A percentile compares a stretch with the other conserved stretches of the same genome.
Evolutionary conservation across 345 rosid genomes (phyloP).

Genomic region (Syzygium oleosum): DNA sequence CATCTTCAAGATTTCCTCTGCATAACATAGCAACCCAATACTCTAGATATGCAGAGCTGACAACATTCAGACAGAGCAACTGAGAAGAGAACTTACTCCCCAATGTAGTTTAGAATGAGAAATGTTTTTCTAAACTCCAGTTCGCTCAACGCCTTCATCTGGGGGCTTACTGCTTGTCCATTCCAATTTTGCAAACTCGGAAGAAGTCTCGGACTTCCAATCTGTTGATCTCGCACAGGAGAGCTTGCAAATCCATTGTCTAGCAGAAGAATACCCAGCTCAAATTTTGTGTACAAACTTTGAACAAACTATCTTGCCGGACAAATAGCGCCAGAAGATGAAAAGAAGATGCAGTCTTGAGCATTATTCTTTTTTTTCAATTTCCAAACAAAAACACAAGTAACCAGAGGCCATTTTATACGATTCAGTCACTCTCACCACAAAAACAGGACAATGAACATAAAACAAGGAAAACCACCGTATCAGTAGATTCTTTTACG

Average conservation of each 20-base stretch:
- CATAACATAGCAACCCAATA: background rate
- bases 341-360: background rate
- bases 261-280: background rate
- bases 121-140: conserved; percentile 61
- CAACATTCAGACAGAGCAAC: background rate
- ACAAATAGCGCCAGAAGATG: background rate
- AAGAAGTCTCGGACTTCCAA: background rate
- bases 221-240: background rate
- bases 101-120: conserved; percentile 50
- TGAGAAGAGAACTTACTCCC: conserved; percentile 28
- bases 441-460: background rate
- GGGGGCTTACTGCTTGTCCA: conserved; percentile 7
- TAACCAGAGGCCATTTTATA: background rate
- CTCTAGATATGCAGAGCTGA: background rate
- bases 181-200: background rate
- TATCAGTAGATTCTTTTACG: background rate
- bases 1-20: conserved; percentile 29
- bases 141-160: conserved; percentile 39
- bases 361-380: background rate
- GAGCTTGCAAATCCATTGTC: background rate
- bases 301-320: background rate
- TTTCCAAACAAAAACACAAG: background rate
- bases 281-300: background rate
- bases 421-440: background rate
- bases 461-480: background rate